Conservation (phyloP, 2,329 filamentous ascomycete genomes). For the Gremmenia infestans region DNA sequence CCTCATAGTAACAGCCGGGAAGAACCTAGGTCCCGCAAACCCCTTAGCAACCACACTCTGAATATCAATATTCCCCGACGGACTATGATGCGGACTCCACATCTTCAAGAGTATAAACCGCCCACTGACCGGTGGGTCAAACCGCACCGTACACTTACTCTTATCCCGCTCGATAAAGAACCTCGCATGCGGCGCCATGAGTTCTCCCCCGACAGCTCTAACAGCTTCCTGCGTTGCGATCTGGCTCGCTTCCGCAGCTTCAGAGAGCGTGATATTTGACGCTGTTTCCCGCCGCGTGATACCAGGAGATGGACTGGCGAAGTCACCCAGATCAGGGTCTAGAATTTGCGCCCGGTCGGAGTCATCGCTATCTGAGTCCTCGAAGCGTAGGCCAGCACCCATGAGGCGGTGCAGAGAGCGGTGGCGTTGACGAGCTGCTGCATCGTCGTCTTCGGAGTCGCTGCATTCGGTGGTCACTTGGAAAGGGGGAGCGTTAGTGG, state of each 20-base stretch:
- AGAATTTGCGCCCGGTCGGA: neutral
- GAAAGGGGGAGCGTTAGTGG: slow-evolving; percentile 43
- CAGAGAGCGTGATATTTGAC: slow-evolving; percentile 29
- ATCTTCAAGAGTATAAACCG: slow-evolving; percentile 85
- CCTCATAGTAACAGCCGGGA: slow-evolving; percentile 52
- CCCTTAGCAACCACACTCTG: slow-evolving; percentile 80
- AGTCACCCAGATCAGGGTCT: neutral
- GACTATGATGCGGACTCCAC: slow-evolving; percentile 70
- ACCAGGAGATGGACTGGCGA: neutral
- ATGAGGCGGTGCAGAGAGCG: slow-evolving; percentile 49
- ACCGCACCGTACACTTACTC: slow-evolving; percentile 80
- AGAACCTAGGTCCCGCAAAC: slow-evolving; percentile 80
- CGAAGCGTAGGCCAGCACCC: slow-evolving; percentile 43
- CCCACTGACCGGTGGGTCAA: slow-evolving; percentile 76
- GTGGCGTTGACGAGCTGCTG: slow-evolving; percentile 23
- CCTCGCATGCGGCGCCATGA: slow-evolving; percentile 68
- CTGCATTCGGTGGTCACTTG: slow-evolving; percentile 55
- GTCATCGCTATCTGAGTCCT: slow-evolving; percentile 32
- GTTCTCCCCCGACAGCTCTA: slow-evolving; percentile 50
- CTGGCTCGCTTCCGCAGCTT: slow-evolving; percentile 33
- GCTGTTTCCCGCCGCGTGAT: slow-evolving; percentile 26
- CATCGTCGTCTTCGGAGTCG: slow-evolving; percentile 49
- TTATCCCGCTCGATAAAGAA: slow-evolving; percentile 82
- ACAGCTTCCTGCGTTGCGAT: slow-evolving; percentile 53
- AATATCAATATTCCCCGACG: slow-evolving; percentile 74